Base-by-base conservation (phyloP, 2,329 filamentous ascomycete species). In the Aspergillus proliferans region DNA sequence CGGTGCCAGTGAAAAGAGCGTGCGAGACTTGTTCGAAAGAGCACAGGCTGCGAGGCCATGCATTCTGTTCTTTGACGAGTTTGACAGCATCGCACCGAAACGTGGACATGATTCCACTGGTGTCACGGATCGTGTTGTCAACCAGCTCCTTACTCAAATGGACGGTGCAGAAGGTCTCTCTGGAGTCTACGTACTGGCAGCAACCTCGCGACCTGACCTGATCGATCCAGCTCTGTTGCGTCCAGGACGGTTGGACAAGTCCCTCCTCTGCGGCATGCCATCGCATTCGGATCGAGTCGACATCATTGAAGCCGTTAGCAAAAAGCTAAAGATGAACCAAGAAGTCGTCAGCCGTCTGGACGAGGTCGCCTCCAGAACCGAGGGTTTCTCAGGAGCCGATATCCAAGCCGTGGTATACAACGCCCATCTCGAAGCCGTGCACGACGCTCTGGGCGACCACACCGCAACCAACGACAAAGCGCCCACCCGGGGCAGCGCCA, bases 131-230 rank as follows among this genome's bases (percentile, higher is more conserved):
- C 84, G 94, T 34, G 94, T 98, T 0, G 93, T 98, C 59, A 98
- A 98, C 67, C 94, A 98, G 75, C 83, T 98, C 49, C 80, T 98
- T 9, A 98, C 94, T 0, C 92, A 97, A 69, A 98, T 98, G 93
- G 93, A 98, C 63, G 93, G 93, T 63, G 93, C 93, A 0, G 94
- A 98, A 69, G 94, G 93, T 0, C 73, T 98, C 4, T 90, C 86
- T 0, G 93, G 93, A 1, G 94, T 98, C 0, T 98, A 98, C 60
- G 93, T 98, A 5, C 80, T 98, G 2, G 94, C 94, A 19, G 94
- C 93, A 1, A 98, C 93, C 0, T 92, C 86, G 1, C 78, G 94
- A 4, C 94, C 94, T 0, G 94, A 98, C 67, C 74, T 98, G 12
- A 97, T 98, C 52, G 93, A 98, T 65, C 92, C 94, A 10, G 93